Evolutionary conservation across 768 basidiomycete species (phyloP), one percentile per base, ranked within the genome.

Genomic region (Suillus variegatus): DNA sequence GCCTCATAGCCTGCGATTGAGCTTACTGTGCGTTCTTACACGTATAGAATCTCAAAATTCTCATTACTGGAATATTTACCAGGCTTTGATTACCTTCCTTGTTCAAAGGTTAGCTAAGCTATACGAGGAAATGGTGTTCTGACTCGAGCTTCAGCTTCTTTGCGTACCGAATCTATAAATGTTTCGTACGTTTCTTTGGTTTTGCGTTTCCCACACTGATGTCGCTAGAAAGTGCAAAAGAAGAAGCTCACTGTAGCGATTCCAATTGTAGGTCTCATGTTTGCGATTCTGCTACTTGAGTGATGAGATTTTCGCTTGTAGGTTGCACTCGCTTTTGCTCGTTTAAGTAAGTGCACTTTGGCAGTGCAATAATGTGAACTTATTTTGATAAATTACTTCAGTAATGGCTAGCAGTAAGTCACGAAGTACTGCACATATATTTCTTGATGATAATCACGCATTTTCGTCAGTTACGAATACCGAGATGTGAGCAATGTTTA

Each of bases 81-180:
- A 75, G 73, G 73, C 73, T 22, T 68, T 66, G 64, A 40, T 73
- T 22, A 73, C 72, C n/a, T 74, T 74, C 35, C 46, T 75, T 8
- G 68, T 66, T 18, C 73, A 74, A 69, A 68, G 67, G 73, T 64
- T 18, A 60, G 66, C 40, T 14, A 18, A 40, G 2, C 32, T 14
- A 28, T 7, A 9, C 18, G 0, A 6, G 3, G n/a, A 22, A 13
- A 1, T 20, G 46, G 25, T 36, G 22, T 43, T 68, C 35, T 70
- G 13, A 9, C 14, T 35, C 10, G 12, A 47, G 16, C 35, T 43
- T 46, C n/a, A 74, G 73, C 43, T 75, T 71, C 63, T 73, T 75
- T 56, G 66, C 65, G 16, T 57, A 73, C 57, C 72, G 73, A 32
- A 75, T 74, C 66, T 70, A 75, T 54, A 65, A 51, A 67, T 47